Percentiles rank a stretch among this genome's conserved stretches.
Evolutionary conservation across 352 stramenopile species (phyloP).

Genomic region (Phytophthora multivora): DNA sequence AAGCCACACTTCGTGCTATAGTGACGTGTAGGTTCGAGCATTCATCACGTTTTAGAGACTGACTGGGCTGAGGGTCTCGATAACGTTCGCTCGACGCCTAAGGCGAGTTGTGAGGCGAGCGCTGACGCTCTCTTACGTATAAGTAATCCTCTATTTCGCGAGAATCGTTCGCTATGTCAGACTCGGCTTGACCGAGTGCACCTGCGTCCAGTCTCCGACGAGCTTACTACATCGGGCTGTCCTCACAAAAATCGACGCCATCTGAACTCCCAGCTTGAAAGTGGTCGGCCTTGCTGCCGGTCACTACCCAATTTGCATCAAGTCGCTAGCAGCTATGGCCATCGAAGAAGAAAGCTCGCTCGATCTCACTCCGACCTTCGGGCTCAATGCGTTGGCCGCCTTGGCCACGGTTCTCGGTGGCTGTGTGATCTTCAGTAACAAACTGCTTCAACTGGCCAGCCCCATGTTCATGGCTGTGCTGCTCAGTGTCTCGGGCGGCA

Average conservation of each 20-base stretch:
- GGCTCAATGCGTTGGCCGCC: conserved; percentile 58
- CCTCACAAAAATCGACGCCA: conserved; percentile 20
- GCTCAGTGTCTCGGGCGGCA: conserved; percentile 68
- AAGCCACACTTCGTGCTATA: no score
- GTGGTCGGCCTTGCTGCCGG: conserved; percentile 1
- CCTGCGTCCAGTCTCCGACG: conserved; percentile 23
- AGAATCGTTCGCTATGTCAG: conserved; percentile 13
- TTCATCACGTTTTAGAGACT: no score
- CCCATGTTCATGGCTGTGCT: conserved; percentile 60
- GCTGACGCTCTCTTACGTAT: conserved; percentile 4
- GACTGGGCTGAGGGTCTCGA: no score
- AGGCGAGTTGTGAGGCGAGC: conserved; percentile 14
- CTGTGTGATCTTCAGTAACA: conserved; percentile 73
- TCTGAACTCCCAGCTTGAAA: conserved; percentile 19
- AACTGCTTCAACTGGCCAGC: conserved; percentile 66
- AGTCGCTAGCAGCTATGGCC: conserved; percentile 20
- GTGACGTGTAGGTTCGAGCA: no score
- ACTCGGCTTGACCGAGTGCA: conserved; percentile 19
- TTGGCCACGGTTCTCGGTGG: conserved; percentile 67
- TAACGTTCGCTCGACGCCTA: conserved; percentile 5
- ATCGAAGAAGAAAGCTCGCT: conserved; percentile 36
- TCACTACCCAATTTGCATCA: conserved; percentile 33
- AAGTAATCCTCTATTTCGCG: conserved; percentile 18
- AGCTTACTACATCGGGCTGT: conserved; percentile 6
- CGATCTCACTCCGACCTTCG: conserved; percentile 47